A percentile compares a stretch with the other conserved stretches of the same genome.
These are phyloP conservation scores for Tylopilus felleus DNA, from an alignment of 768 basidiomycete genomes.

Conservation along the genomic window DNA sequence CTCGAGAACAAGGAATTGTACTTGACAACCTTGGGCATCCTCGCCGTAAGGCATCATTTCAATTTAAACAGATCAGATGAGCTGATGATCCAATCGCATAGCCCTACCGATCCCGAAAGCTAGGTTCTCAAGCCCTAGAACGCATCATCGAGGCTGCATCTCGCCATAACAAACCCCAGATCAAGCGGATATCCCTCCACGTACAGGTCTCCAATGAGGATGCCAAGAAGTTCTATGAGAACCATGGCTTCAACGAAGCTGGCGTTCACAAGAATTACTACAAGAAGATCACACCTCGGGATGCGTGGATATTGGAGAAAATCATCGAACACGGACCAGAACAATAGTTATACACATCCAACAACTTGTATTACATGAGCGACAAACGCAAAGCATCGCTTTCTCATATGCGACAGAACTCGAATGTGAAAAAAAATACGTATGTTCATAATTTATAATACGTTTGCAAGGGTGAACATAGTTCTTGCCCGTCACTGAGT, in stretches of 20 bases:
- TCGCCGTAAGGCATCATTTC: conserved; percentile 58
- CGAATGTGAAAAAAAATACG: conserved; percentile 13
- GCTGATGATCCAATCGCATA: conserved; percentile 30
- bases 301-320: conserved; percentile 86
- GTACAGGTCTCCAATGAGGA: conserved; percentile 80
- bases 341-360: conserved; percentile 21
- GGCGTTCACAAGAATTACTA: conserved; percentile 74
- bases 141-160: conserved; percentile 63
- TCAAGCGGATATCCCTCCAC: conserved; percentile 75
- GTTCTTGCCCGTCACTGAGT: conserved; percentile 15
- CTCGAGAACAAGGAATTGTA: conserved; percentile 67
- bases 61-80: conserved; percentile 10
- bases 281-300: conserved; percentile 81
- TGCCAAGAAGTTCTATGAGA: conserved; percentile 81
- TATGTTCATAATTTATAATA: conserved; percentile 30
- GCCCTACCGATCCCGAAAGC: conserved; percentile 80
- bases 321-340: conserved; percentile 34
- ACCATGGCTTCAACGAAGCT: conserved; percentile 73
- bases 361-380: conserved; percentile 26
- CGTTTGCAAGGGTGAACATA: conserved; percentile 25
- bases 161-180: conserved; percentile 54
- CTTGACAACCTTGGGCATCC: conserved; percentile 89
- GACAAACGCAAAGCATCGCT: conserved; percentile 1
- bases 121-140: conserved; percentile 73
- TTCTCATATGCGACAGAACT: conserved; percentile 15